These are phyloP conservation scores for Solanum ossicruentum DNA, from an alignment of 257 asterid genomes.

Conservation along the genomic window DNA sequence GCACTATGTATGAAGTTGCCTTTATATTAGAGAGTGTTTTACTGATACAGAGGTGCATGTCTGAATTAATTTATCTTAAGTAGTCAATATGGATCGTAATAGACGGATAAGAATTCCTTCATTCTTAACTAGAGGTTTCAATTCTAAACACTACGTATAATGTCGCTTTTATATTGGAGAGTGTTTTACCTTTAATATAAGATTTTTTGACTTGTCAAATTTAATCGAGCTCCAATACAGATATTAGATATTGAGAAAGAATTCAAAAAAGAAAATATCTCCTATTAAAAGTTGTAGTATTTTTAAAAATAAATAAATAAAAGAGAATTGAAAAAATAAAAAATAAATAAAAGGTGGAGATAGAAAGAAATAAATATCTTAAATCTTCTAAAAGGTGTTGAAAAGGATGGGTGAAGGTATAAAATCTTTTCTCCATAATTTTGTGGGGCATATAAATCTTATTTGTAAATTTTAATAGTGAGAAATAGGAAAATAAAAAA, in stretches of 20 bases:
- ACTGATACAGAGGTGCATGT: not conserved
- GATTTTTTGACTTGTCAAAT: not conserved
- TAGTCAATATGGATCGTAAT: too few species aligned
- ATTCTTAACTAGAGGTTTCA: too few species aligned
- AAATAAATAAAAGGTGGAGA: not conserved
- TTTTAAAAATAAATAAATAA: too few species aligned
- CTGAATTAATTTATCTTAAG: too few species aligned
- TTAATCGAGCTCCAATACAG: not conserved
- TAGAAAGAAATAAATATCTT: not conserved
- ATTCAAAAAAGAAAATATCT: not conserved
- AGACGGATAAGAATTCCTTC: too few species aligned
- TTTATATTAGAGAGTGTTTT: not conserved
- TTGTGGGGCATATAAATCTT: not conserved
- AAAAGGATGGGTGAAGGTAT: not conserved
- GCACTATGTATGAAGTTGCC: not conserved
- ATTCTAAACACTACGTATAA: too few species aligned
- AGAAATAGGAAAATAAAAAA: not conserved
- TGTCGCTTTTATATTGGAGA: not conserved
- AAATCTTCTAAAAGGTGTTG: not conserved
- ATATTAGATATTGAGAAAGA: not conserved
- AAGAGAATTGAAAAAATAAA: not conserved
- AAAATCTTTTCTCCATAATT: not conserved
- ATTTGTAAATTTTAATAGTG: not conserved
- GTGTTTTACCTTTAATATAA: not conserved
- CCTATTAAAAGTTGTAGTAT: too few species aligned